Base-by-base conservation (phyloP, 192 early-diverging fungal genomes). In the Mortierella alpina region DNA sequence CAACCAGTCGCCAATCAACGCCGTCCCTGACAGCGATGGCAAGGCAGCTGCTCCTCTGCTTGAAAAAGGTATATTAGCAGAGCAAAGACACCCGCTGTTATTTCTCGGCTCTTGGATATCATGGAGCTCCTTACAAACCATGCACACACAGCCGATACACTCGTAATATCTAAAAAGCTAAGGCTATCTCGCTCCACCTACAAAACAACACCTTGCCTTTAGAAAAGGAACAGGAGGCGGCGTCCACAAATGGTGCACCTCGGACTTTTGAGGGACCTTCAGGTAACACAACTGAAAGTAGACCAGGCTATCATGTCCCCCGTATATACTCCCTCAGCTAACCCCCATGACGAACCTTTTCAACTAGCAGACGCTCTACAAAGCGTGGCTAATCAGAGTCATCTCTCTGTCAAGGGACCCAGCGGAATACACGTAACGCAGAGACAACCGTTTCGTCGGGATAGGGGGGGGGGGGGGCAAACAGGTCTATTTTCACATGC, bases 191-290 rank as follows among this genome's bases (percentile, higher is more conserved):
- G 45, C 31, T 49, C 51, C 47, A 59, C n/a, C 6, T 14, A 55
- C 51, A 13, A 11, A 7, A 60, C 7, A 39, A 59, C 41, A 20
- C n/a, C 6, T 40, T 59, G 14, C 31, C 23, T 49, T 50, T 58
- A 64, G 71, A 66, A 59, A 73, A 45, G 47, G 71, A 66, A 55
- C 64, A 57, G 63, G 63, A 59, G 42, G 51, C 44, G 39, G 62
- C 41, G 7, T 39, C 62, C 48, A 22, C 41, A n/a, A 41, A 23
- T 22, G 42, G n/a, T n/a, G 6, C 54, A 49, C 40, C 55, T 59
- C 62, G 56, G 18, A 55, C 62, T 17, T 44, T 57, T 17, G 62
- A 63, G 41, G 61, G n/a, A 22, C 18, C 45, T 58, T 18, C 42
- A 58, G 66, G 54, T 68, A 68, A 39, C n/a, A 51, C 23, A 47